These are phyloP conservation scores for Trametes coccinea DNA, from an alignment of 768 basidiomycete genomes.

Conservation along the genomic window DNA sequence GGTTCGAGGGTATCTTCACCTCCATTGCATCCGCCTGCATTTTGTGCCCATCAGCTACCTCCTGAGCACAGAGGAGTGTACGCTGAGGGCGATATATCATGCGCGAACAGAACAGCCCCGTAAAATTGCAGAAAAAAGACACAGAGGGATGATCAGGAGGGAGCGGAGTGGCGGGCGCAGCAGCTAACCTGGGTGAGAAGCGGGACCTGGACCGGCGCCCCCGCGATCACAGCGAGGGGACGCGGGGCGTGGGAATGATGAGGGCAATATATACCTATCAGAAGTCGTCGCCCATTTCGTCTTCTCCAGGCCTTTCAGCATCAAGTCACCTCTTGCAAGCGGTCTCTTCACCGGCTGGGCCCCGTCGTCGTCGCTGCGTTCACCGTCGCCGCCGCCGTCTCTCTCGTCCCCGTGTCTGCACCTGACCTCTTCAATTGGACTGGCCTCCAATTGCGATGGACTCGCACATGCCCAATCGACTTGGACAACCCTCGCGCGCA, in stretches of 20 bases:
- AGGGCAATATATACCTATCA: slow-evolving; percentile 20
- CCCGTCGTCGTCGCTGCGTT: slow-evolving; percentile 3
- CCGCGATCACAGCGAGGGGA: slow-evolving; percentile 10
- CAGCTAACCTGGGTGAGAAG: background rate
- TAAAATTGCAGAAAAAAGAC: background rate
- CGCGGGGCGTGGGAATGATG: slow-evolving; percentile 20
- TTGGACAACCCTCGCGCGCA: slow-evolving; percentile 25
- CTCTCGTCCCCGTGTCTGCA: slow-evolving; percentile 15
- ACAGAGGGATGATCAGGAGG: background rate
- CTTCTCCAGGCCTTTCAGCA: slow-evolving; percentile 20
- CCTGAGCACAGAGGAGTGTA: background rate
- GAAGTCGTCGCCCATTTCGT: slow-evolving; percentile 8
- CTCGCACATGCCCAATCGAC: slow-evolving; percentile 22
- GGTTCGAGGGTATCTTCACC: background rate
- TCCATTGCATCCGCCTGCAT: slow-evolving; percentile 2
- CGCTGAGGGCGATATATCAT: background rate
- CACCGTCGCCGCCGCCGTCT: slow-evolving; percentile 18
- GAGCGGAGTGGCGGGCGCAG: slow-evolving; percentile 9
- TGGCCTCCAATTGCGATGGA: slow-evolving; percentile 30
- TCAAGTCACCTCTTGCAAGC: slow-evolving; percentile 14
- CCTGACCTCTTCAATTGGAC: slow-evolving; percentile 14
- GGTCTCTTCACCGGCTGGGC: slow-evolving; percentile 16
- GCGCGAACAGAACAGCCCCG: background rate
- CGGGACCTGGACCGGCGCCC: slow-evolving; percentile 6
- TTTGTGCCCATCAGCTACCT: background rate